Evolutionary conservation across 2,329 filamentous ascomycete species (phyloP).

Genomic region (Mycosphaerella arachidis): DNA sequence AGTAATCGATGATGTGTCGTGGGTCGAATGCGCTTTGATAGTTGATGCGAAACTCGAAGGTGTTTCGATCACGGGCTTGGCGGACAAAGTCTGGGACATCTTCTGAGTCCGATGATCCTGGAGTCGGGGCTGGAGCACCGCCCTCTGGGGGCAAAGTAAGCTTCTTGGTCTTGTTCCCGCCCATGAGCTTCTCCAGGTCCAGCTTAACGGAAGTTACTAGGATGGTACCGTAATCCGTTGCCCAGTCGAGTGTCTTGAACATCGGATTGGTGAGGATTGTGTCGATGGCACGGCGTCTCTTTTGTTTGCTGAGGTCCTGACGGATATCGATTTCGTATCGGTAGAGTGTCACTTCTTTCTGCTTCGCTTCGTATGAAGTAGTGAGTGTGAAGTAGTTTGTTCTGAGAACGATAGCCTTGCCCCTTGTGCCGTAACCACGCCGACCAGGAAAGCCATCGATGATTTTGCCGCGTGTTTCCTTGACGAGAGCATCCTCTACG

Average conservation of each 20-base stretch:
- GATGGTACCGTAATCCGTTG: conserved; percentile 40
- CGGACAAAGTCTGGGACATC: conserved; percentile 21
- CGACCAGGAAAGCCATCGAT: conserved; percentile 34
- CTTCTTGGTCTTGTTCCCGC: conserved; percentile 18
- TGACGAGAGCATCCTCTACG: conserved; percentile 24
- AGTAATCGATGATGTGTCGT: conserved; percentile 43
- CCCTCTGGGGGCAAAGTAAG: conserved; percentile 29
- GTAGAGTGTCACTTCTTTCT: conserved; percentile 29
- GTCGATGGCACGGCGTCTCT: conserved; percentile 46
- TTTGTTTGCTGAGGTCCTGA: conserved; percentile 37
- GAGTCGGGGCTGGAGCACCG: background rate
- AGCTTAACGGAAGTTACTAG: conserved; percentile 31
- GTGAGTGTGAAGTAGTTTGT: conserved; percentile 42
- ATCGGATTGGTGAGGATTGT: conserved; percentile 37
- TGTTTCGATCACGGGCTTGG: conserved; percentile 27
- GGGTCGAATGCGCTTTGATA: conserved; percentile 35
- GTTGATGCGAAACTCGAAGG: conserved; percentile 36
- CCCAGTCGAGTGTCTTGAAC: conserved; percentile 31
- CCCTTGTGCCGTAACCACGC: conserved; percentile 36
- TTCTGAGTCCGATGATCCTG: background rate
- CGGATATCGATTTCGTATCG: conserved; percentile 38
- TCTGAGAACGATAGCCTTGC: conserved; percentile 37
- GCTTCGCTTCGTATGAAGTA: conserved; percentile 32
- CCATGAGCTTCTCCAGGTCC: conserved; percentile 17
- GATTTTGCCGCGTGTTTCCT: conserved; percentile 22